A percentile compares a stretch with the other conserved stretches of the same genome.
These are phyloP conservation scores for Juncus inflexus DNA, from an alignment of 176 grass and related monocot genomes.

Conservation along the genomic window DNA sequence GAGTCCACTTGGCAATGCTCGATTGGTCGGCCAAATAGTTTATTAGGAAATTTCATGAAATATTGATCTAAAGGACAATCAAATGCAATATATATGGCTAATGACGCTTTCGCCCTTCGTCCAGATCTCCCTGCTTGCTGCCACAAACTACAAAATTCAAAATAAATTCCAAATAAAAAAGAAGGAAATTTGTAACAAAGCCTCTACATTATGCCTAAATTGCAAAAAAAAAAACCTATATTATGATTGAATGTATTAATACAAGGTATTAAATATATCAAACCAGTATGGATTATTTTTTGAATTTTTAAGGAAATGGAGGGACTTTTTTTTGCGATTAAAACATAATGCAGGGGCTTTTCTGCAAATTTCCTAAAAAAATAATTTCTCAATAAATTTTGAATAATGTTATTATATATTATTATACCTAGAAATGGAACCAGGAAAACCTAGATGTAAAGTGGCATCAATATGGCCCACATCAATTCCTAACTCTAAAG, in stretches of 20 bases:
- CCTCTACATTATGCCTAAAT: no score
- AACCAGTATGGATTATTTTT: no score
- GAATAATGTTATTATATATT: not conserved
- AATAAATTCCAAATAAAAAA: no score
- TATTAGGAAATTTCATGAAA: conserved; percentile 92
- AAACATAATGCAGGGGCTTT: no score
- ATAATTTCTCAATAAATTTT: not conserved
- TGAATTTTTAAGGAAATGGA: no score
- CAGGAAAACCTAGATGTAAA: conserved; percentile 97
- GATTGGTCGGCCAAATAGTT: conserved; percentile 73
- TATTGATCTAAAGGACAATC: conserved; percentile 90
- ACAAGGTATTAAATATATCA: no score
- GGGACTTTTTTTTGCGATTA: no score
- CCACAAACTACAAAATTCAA: conserved; percentile 71
- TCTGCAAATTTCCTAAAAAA: no score
- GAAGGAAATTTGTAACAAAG: no score
- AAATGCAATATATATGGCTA: conserved; percentile 93
- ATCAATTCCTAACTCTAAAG: conserved; percentile 95
- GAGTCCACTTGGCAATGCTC: conserved; percentile 94
- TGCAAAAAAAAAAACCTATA: no score
- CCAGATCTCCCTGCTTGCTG: conserved; percentile 95
- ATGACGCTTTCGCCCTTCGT: conserved; percentile 75
- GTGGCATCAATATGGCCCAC: conserved; percentile 95
- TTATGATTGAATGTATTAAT: no score
- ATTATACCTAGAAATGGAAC: conserved; percentile 78